Base-by-base conservation (phyloP, 176 grass and related monocot genomes). In the Poa annua region DNA sequence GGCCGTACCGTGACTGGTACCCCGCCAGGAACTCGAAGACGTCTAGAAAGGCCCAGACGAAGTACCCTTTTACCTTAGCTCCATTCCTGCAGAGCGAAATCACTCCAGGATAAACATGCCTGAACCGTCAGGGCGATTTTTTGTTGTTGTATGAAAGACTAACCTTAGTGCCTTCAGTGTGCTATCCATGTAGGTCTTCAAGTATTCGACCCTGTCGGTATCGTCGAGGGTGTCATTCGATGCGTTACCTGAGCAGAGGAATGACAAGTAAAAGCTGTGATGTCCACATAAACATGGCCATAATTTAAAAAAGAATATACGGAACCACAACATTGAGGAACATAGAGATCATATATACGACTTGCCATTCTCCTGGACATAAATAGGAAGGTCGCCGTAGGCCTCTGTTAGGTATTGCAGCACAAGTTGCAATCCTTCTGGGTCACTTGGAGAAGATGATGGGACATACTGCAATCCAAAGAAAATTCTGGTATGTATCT, bases 311-410 rank as follows among this genome's bases (percentile, higher is more conserved):
- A 34, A 16, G 22, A 11, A 11, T 70, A 4, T 29, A 41, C 9
- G 42, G 50, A 81, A 81, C 33, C 13, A 53, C 38, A 68, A 68
- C 5, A 16, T 61, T 44, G 22, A 16, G 41, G 39, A 32, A 44
- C 21, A 17, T 10, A 6, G 2, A 12, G 32, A 20, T 45, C n/a
- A 53, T 60, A 56, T 74, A 79, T 29, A 70, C 36, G n/a, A 88
- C 88, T 90, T 88, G 78, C 95, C 95, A 62, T 94, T 97, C 84
- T 97, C 95, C 60, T 94, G 83, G 34, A 94, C 61, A 78, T 86
- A 92, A 72, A 92, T 67, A 12, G 95, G 92, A 76, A 88, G 45
- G 42, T 89, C 63, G 17, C 84, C 84, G 26, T 94, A 94, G 25
- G 74, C 16, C 70, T 94, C 63, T 83, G 57, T 81, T 21, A 97